Percentiles rank a stretch among this genome's conserved stretches.
phyloP scores from a whole-genome alignment of 2,329 filamentous ascomycete species.

The Sporothrix dimorphospora region DNA sequence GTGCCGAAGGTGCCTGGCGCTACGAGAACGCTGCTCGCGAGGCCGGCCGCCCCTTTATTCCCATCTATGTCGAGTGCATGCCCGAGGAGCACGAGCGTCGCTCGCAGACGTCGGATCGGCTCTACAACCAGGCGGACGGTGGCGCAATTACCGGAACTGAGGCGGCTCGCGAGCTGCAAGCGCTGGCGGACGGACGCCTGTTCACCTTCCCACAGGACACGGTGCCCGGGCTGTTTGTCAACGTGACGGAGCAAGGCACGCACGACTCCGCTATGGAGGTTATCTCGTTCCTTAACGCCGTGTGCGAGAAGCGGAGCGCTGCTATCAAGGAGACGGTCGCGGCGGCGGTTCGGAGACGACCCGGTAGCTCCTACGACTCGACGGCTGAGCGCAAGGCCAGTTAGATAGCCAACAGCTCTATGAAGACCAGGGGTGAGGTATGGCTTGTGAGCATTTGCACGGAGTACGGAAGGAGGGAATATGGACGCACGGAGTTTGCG shows the following conservation, averaged over 20 bases:
- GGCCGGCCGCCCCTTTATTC: constrained; percentile 38
- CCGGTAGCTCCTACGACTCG: background rate
- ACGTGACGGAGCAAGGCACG: constrained; percentile 35
- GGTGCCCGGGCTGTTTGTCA: constrained; percentile 34
- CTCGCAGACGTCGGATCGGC: constrained; percentile 32
- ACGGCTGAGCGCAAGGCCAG: no score
- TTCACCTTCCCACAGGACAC: constrained; percentile 30
- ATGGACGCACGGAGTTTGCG: background rate
- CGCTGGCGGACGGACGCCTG: constrained; percentile 22
- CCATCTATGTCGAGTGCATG: constrained; percentile 37
- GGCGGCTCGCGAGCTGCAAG: constrained; percentile 27
- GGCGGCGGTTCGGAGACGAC: constrained; percentile 15
- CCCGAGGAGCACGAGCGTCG: constrained; percentile 36
- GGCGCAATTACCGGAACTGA: constrained; percentile 14
- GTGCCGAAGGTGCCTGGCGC: constrained; percentile 34
- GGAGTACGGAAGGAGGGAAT: background rate
- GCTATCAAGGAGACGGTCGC: constrained; percentile 30
- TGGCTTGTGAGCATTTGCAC: background rate
- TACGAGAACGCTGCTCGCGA: constrained; percentile 37
- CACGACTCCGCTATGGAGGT: constrained; percentile 39
- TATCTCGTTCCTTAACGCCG: constrained; percentile 36
- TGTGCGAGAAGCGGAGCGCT: constrained; percentile 33
- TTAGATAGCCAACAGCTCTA: background rate
- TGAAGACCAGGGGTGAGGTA: background rate
- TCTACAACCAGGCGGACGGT: constrained; percentile 30